Evolutionary conservation across 352 stramenopile genomes (phyloP).

Genomic region (Globisporangium yorkense): DNA sequence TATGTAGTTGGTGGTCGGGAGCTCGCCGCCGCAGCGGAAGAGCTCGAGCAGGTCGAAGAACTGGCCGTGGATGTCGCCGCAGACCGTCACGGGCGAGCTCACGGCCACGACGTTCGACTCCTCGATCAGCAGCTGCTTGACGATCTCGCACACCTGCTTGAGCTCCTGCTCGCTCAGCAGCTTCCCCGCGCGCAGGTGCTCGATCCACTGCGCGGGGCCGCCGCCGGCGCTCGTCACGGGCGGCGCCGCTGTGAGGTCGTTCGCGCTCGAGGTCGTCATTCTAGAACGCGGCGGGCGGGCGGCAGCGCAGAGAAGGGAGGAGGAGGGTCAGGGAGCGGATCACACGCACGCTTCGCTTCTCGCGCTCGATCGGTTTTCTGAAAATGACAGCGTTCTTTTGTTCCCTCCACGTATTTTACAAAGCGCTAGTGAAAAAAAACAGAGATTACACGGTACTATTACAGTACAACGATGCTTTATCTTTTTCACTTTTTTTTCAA

Average conservation of each 20-base stretch:
- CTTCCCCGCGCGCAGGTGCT: conserved; percentile 69
- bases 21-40: conserved; percentile 80
- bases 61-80: conserved; percentile 88
- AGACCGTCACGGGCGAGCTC: conserved; percentile 86
- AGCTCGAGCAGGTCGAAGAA: conserved; percentile 89
- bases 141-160: conserved; percentile 87
- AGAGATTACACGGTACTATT: no score
- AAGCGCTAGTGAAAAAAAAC: no score
- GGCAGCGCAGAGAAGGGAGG: neutral
- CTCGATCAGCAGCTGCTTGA: conserved; percentile 89
- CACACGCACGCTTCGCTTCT: neutral
- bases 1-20: conserved; percentile 87
- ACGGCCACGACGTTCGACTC: conserved; percentile 90
- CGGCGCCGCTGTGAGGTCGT: conserved; percentile 29
- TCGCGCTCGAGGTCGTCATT: conserved; percentile 53
- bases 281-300: neutral
- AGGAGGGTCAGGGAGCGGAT: neutral
- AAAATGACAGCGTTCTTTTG: no score
- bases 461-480: no score
- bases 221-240: conserved; percentile 52
- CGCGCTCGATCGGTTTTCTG: no score
- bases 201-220: conserved; percentile 83
- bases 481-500: no score
- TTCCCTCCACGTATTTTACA: no score
- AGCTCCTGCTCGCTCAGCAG: conserved; percentile 84